A percentile compares a stretch with the other conserved stretches of the same genome.
Conservation (phyloP, 257 asterid genomes). For the Rubia yunnanensis region DNA sequence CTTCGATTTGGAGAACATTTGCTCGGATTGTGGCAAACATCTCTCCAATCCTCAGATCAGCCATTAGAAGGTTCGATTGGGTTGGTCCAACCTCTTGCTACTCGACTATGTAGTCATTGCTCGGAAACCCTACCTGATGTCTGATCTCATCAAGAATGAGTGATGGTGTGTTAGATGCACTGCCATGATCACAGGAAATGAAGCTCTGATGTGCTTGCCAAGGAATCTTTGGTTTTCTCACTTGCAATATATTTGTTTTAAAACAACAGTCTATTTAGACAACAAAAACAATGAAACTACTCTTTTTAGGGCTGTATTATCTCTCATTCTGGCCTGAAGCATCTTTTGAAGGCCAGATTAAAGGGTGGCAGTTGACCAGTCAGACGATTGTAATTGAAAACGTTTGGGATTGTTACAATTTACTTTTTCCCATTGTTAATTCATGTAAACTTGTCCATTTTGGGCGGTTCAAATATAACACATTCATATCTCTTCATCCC, state of each 20-base stretch:
- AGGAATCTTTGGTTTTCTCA: not conserved
- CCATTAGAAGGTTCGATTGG: not conserved
- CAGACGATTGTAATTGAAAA: not conserved
- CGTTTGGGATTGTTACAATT: slow-evolving; percentile 1
- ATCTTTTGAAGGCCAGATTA: not conserved
- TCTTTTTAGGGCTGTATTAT: not conserved
- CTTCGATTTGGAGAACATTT: slow-evolving; percentile 55
- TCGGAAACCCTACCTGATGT: not conserved
- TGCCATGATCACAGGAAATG: not conserved
- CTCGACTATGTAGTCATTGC: not conserved
- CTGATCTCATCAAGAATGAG: not conserved
- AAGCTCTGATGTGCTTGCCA: no score
- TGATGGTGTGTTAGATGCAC: not conserved
- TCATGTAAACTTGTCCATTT: not conserved
- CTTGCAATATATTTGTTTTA: not conserved
- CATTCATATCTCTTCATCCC: no score
- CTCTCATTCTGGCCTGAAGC: not conserved
- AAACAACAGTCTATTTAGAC: not conserved
- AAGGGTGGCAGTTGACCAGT: not conserved
- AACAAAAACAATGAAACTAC: not conserved
- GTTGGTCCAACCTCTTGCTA: not conserved
- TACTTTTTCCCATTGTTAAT: not conserved
- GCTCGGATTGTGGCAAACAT: slow-evolving; percentile 49
- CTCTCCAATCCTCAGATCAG: slow-evolving; percentile 16
- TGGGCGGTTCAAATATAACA: not conserved